Percentiles rank a stretch among this genome's conserved stretches.
phyloP scores from a whole-genome alignment of 2,329 filamentous ascomycete species.

The Fusarium lyarnte region DNA sequence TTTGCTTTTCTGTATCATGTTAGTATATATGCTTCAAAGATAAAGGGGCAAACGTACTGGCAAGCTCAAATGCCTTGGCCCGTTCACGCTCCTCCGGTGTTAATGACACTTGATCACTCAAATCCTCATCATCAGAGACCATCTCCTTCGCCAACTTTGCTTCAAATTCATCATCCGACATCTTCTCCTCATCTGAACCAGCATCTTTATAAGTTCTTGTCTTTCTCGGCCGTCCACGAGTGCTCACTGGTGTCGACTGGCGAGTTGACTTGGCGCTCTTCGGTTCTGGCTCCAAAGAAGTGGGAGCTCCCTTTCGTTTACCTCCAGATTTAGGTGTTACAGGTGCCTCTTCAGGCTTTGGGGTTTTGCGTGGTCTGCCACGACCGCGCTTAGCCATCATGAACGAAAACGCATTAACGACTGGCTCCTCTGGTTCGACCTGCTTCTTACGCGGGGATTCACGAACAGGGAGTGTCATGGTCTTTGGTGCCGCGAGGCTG shows the following conservation, averaged over 20 bases:
- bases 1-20: constrained; percentile 72
- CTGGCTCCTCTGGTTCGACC: constrained; percentile 28
- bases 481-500: constrained; percentile 41
- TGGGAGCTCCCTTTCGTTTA: constrained; percentile 49
- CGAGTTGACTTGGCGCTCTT: constrained; percentile 83
- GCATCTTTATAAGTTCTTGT: constrained; percentile 61
- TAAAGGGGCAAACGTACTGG: constrained; percentile 65
- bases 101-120: constrained; percentile 42
- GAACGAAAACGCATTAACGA: constrained; percentile 60
- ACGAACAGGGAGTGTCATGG: constrained; percentile 48
- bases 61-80: constrained; percentile 75
- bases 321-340: constrained; percentile 34
- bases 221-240: constrained; percentile 61
- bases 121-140: constrained; percentile 52
- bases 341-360: constrained; percentile 34
- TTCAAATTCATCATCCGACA: constrained; percentile 89
- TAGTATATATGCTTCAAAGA: constrained; percentile 39
- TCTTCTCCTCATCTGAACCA: constrained; percentile 66
- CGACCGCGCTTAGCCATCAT: constrained; percentile 60
- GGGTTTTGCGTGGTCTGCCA: constrained; percentile 37
- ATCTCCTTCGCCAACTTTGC: constrained; percentile 75
- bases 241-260: constrained; percentile 75
- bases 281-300: constrained; percentile 48
- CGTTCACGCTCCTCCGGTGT: constrained; percentile 71
- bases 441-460: constrained; percentile 50